These are phyloP conservation scores for Cordyceps cateniannulata DNA, from an alignment of 2,329 filamentous ascomycete species.

Conservation along the genomic window DNA sequence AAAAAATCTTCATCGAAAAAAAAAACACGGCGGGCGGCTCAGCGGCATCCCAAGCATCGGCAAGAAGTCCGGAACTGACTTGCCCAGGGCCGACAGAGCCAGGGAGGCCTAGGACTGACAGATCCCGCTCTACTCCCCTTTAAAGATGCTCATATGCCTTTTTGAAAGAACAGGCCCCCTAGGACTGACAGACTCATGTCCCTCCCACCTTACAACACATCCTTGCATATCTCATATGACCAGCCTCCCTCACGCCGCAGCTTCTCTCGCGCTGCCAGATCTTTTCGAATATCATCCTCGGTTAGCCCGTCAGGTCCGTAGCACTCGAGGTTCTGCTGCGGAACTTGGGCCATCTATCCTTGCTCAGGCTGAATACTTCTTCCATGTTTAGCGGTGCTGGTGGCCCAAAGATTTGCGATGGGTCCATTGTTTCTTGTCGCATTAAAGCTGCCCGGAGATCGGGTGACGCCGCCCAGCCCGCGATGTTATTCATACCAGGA, in stretches of 20 bases:
- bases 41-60: background rate
- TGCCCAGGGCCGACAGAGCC: background rate
- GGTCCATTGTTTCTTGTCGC: conserved; percentile 79
- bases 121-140: background rate
- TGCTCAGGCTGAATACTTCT: conserved; percentile 87
- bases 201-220: conserved; percentile 32
- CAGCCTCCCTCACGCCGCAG: conserved; percentile 80
- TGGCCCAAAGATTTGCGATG: conserved; percentile 79
- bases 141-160: conserved; percentile 5
- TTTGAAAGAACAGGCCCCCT: too few species aligned
- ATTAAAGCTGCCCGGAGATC: conserved; percentile 69
- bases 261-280: conserved; percentile 71
- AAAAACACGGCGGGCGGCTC: background rate
- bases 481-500: conserved; percentile 48
- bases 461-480: conserved; percentile 84
- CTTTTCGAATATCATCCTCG: conserved; percentile 76
- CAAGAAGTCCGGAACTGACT: background rate
- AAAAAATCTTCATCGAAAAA: background rate
- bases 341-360: conserved; percentile 81
- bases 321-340: conserved; percentile 87
- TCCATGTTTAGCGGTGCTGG: conserved; percentile 89
- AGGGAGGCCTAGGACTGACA: background rate
- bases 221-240: conserved; percentile 58
- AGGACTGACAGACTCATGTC: background rate
- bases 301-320: conserved; percentile 74